phyloP scores from a whole-genome alignment of 345 rosid species.

The Pugionium dolabratum region DNA sequence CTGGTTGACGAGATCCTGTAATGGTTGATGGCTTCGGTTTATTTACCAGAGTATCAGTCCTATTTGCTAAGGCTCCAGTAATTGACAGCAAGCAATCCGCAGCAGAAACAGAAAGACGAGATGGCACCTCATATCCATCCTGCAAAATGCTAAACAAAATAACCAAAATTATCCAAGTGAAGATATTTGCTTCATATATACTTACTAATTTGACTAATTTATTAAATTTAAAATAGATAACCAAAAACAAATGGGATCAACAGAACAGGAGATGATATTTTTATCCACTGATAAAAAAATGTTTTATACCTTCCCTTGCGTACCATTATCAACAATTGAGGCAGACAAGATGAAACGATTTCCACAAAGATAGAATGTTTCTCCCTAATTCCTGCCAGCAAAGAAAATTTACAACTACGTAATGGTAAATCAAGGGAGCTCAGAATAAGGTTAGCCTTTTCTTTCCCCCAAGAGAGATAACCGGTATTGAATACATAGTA shows the following conservation, averaged over 20 bases:
- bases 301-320: constrained; percentile 66
- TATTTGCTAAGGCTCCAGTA: constrained; percentile 69
- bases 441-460: background rate
- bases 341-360: constrained; percentile 57
- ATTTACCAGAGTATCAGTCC: constrained; percentile 43
- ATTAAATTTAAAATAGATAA: constrained; percentile 1
- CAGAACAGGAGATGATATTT: background rate
- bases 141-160: constrained; percentile 55
- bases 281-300: constrained; percentile 15
- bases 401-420: constrained; percentile 11
- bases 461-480: background rate
- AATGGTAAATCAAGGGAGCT: constrained; percentile 4
- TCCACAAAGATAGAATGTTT: constrained; percentile 56
- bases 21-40: constrained; percentile 42
- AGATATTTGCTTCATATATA: constrained; percentile 9
- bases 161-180: constrained; percentile 11
- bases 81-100: constrained; percentile 84
- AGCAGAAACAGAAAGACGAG: constrained; percentile 82
- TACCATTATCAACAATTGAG: constrained; percentile 47
- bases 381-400: constrained; percentile 60
- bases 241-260: background rate
- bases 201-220: background rate
- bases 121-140: constrained; percentile 81
- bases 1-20: constrained; percentile 40
- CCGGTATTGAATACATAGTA: constrained; percentile 2